Evolutionary conservation across 768 basidiomycete genomes (phyloP), one percentile per base, ranked within the genome.

Genomic region (Trametopsis cervina): DNA sequence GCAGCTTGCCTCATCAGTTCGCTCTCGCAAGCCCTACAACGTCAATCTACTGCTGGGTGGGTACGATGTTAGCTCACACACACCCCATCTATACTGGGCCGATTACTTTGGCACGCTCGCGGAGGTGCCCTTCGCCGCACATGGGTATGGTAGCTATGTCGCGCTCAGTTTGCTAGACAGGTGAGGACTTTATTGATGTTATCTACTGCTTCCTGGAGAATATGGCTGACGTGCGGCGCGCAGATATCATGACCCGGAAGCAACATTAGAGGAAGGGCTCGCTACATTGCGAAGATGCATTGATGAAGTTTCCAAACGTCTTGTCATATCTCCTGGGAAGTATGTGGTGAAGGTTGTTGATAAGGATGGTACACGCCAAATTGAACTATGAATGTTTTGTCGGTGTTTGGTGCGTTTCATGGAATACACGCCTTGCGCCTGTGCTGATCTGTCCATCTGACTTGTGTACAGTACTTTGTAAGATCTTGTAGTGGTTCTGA

Each of bases 91-190:
- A 11, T 96, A 94, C 72, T 98, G 94, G 93, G 74, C 97, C 51
- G 96, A 99, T 70, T 92, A 95, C 66, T 76, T 96, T 25, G 96
- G 96, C 21, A 95, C 96, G 4, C 75, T 88, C 61, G 78, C 83
- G 2, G 78, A 83, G 47, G 86, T 96, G 11, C 93, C 93, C 0
- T 99, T 93, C 63, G 93, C 83, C 13, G 93, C 92, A 0, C 95
- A 98, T 61, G 96, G 96, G 2, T 93, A 97, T 62, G 96, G 92
- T 38, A 77, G 84, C 47, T 96, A 93, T 69, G 96, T 98, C 66
- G 85, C 83, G 9, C 68, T 97, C 56, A 83, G 85, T 78, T 86
- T 95, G 63, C 75, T 98, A 46, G 96, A 99, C 63, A 75, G 89
- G 89, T 89, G 49, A 33, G 78, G 62, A 15, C 13, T 17, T 2